Percentiles rank a stretch among this genome's conserved stretches.
These are phyloP conservation scores for Penicillium corylophilum DNA, from an alignment of 2,329 filamentous ascomycete genomes.

Conservation along the genomic window DNA sequence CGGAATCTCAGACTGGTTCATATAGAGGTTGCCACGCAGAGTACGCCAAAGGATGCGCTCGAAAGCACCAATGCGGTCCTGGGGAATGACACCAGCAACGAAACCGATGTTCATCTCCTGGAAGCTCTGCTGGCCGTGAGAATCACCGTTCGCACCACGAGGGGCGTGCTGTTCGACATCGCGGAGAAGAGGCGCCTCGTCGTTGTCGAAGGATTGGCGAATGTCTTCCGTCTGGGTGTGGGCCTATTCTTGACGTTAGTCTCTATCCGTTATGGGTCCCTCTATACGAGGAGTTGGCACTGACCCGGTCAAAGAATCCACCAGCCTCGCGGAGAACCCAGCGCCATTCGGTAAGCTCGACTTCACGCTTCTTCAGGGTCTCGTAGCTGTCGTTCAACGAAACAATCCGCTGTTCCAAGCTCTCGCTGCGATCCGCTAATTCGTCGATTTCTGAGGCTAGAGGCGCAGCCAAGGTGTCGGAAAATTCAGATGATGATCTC, in stretches of 20 bases:
- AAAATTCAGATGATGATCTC: slow-evolving; percentile 86
- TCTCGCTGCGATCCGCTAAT: slow-evolving; percentile 86
- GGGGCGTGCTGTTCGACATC: slow-evolving; percentile 80
- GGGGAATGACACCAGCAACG: slow-evolving; percentile 90
- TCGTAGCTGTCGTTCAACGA: slow-evolving; percentile 98
- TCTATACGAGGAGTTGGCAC: slow-evolving; percentile 8
- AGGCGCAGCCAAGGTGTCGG: slow-evolving; percentile 79
- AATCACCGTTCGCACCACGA: slow-evolving; percentile 60
- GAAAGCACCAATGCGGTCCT: slow-evolving; percentile 90
- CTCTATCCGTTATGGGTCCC: background rate
- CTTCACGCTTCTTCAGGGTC: slow-evolving; percentile 94
- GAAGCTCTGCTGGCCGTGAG: slow-evolving; percentile 76
- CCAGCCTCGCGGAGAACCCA: slow-evolving; percentile 96
- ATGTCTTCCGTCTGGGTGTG: slow-evolving; percentile 97
- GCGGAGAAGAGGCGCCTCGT: slow-evolving; percentile 88
- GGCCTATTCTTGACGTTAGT: slow-evolving; percentile 50
- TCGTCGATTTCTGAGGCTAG: slow-evolving; percentile 95
- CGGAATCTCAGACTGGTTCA: slow-evolving; percentile 99
- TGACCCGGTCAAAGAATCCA: slow-evolving; percentile 84
- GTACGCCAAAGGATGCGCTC: slow-evolving; percentile 98
- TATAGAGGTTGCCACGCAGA: slow-evolving; percentile 95
- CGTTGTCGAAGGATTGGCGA: slow-evolving; percentile 77
- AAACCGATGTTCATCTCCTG: slow-evolving; percentile 99
- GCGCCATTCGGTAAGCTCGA: slow-evolving; percentile 96
- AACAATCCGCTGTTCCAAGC: slow-evolving; percentile 83